Evolutionary conservation across 129 eudicot species (phyloP).

Genomic region (Pseudognaphalium luteoalbum): DNA sequence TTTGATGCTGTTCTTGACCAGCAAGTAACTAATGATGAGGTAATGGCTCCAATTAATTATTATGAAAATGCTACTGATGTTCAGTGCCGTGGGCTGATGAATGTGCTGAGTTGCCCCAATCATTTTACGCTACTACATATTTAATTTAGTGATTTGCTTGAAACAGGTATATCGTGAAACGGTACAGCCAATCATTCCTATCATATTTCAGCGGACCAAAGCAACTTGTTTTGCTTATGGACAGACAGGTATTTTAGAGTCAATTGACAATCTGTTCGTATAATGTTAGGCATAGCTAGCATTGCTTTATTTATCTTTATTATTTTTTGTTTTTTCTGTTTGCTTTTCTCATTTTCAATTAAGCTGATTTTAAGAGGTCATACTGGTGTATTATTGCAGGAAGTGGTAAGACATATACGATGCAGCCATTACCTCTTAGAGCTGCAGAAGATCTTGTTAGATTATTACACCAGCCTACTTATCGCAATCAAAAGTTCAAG

Average conservation of each 20-base stretch:
- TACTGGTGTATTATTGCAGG: constrained; percentile 48
- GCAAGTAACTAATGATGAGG: constrained; percentile 93
- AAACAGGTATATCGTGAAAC: constrained; percentile 19
- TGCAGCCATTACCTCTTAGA: constrained; percentile 94
- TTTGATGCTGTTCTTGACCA: constrained; percentile 96
- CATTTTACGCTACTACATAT: not conserved
- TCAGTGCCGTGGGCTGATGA: not conserved
- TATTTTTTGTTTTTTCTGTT: not conserved
- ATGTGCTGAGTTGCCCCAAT: constrained; percentile 7
- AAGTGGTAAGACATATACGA: constrained; percentile 91
- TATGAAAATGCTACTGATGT: constrained; percentile 15
- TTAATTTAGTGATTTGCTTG: not conserved
- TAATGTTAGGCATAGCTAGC: not conserved
- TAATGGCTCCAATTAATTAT: constrained; percentile 30
- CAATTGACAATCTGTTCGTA: not conserved
- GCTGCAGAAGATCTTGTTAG: constrained; percentile 93
- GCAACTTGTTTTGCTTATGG: constrained; percentile 62
- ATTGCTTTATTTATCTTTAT: not conserved
- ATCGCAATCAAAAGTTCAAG: constrained; percentile 79
- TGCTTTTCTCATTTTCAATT: constrained; percentile 8
- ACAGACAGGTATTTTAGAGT: constrained; percentile 69
- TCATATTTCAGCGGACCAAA: constrained; percentile 20
- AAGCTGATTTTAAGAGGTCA: constrained; percentile 5
- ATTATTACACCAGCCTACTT: constrained; percentile 73
- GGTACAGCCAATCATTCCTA: constrained; percentile 22